Conservation (phyloP, 441 rosid species). For the Francoa sonchifolia region DNA sequence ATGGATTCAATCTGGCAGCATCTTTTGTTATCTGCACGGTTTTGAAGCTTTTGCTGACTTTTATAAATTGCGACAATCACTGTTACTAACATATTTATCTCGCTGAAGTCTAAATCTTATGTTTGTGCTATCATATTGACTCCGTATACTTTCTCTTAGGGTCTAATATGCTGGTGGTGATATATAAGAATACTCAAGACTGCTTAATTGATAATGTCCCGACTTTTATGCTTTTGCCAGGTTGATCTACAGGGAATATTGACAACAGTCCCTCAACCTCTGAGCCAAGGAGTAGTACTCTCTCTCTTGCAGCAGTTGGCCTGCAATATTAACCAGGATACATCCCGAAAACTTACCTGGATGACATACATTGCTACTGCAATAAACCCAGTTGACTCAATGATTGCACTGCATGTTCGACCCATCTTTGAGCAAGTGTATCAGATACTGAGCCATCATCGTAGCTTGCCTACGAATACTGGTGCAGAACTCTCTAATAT, state of each 20-base stretch:
- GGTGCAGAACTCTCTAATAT: constrained; percentile 32
- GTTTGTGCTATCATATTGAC: no score
- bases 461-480: constrained; percentile 20
- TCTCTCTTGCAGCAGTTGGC: constrained; percentile 57
- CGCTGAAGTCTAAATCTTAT: no score
- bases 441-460: constrained; percentile 36
- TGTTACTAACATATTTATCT: no score
- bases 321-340: constrained; percentile 40
- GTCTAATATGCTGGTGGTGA: no score
- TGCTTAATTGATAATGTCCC: not conserved
- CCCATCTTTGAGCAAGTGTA: constrained; percentile 56
- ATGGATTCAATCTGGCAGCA: no score
- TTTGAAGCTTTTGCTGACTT: no score
- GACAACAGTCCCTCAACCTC: constrained; percentile 28
- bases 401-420: constrained; percentile 30
- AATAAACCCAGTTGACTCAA: constrained; percentile 41
- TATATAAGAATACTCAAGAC: no score
- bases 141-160: no score
- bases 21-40: no score
- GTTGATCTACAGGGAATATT: constrained; percentile 40
- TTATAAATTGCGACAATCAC: no score
- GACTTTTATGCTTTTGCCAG: constrained; percentile 12
- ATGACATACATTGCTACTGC: constrained; percentile 44
- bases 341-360: constrained; percentile 38
- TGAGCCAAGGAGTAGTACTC: constrained; percentile 62